Evolutionary conservation across 2,329 filamentous ascomycete genomes (phyloP).

Genomic region (Monilinia polystroma): DNA sequence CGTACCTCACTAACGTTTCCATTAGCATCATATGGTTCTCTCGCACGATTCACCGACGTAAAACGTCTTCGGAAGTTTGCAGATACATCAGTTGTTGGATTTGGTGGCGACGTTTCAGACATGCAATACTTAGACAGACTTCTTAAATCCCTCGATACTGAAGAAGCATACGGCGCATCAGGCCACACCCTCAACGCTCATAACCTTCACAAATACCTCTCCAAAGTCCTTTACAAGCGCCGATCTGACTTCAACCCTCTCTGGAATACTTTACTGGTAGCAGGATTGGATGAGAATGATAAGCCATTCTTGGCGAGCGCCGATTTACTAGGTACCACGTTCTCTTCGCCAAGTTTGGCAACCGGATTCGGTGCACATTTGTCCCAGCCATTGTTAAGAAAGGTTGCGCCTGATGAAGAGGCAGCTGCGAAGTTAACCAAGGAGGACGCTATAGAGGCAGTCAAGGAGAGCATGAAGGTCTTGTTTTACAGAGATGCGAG

Average conservation of each 20-base stretch:
- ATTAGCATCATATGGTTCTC: constrained; percentile 91
- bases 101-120: constrained; percentile 95
- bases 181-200: constrained; percentile 71
- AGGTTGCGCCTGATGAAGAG: constrained; percentile 79
- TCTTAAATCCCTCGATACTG: constrained; percentile 80
- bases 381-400: constrained; percentile 86
- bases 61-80: constrained; percentile 92
- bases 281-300: constrained; percentile 75
- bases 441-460: constrained; percentile 75
- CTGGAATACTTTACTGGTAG: constrained; percentile 94
- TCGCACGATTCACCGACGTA: constrained; percentile 93
- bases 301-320: constrained; percentile 89
- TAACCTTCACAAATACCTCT: constrained; percentile 94
- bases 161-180: constrained; percentile 72
- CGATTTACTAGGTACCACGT: constrained; percentile 91
- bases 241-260: constrained; percentile 95
- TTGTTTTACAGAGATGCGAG: constrained; percentile 95
- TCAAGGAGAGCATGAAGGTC: constrained; percentile 97
- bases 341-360: constrained; percentile 80
- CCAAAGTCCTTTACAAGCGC: constrained; percentile 93
- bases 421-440: constrained; percentile 67
- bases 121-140: constrained; percentile 98
- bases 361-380: constrained; percentile 93
- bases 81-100: constrained; percentile 79
- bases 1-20: constrained; percentile 25